A percentile compares a stretch with the other conserved stretches of the same genome.
phyloP scores from a whole-genome alignment of 2,329 filamentous ascomycete genomes.

The Periconia digitata region DNA sequence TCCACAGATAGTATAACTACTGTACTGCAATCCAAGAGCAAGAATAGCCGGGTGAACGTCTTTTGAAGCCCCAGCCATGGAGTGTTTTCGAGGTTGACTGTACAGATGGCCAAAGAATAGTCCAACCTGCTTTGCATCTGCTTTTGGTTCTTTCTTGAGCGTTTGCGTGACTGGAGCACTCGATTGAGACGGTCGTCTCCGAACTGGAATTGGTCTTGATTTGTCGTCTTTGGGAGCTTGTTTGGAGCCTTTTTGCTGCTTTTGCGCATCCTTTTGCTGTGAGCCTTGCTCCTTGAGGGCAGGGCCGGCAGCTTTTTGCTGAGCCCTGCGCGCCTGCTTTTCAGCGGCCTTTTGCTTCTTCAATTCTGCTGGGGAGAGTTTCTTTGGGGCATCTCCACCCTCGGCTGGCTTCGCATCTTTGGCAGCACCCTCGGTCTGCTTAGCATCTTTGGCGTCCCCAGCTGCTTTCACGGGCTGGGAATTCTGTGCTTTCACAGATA shows the following conservation, averaged over 20 bases:
- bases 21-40: constrained; percentile 85
- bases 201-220: constrained; percentile 33
- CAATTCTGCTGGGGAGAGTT: constrained; percentile 73
- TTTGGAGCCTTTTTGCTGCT: constrained; percentile 35
- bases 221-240: constrained; percentile 37
- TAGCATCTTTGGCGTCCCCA: constrained; percentile 23
- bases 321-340: constrained; percentile 81
- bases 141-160: constrained; percentile 37
- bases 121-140: constrained; percentile 62
- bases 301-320: constrained; percentile 56
- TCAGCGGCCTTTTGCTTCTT: constrained; percentile 91
- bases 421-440: constrained; percentile 22
- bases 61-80: constrained; percentile 61
- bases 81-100: constrained; percentile 70
- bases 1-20: constrained; percentile 83
- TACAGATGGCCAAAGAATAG: constrained; percentile 73
- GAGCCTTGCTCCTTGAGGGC: constrained; percentile 39
- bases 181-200: constrained; percentile 36
- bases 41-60: constrained; percentile 85
- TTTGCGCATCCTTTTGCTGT: constrained; percentile 30
- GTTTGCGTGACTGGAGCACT: constrained; percentile 31
- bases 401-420: constrained; percentile 23
- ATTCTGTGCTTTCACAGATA: constrained; percentile 12
- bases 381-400: constrained; percentile 43
- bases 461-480: constrained; percentile 17